These are phyloP conservation scores for Candida morakotiae DNA, from an alignment of 805 yeast species.

Conservation along the genomic window DNA sequence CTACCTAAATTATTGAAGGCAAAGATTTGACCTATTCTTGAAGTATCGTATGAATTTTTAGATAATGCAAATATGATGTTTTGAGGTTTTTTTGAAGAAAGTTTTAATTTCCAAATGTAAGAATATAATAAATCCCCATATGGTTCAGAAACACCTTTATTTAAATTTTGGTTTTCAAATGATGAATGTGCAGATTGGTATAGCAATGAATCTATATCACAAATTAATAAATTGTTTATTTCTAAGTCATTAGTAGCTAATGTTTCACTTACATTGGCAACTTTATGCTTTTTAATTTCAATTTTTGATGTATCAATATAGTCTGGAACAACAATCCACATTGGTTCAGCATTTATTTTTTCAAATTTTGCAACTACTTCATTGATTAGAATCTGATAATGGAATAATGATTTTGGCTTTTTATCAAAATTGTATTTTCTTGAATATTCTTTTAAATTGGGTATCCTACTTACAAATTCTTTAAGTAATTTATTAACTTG, in stretches of 20 bases:
- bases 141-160: constrained; percentile 19
- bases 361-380: neutral
- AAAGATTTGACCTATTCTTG: constrained; percentile 3
- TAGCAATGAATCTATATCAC: constrained; percentile 18
- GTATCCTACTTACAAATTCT: neutral
- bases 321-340: constrained; percentile 16
- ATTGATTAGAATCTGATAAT: neutral
- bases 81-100: neutral
- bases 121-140: constrained; percentile 15
- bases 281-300: neutral
- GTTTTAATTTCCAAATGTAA: constrained; percentile 13
- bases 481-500: neutral
- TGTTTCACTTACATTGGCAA: constrained; percentile 12
- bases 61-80: constrained; percentile 2
- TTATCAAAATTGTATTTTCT: neutral
- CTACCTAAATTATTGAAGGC: constrained; percentile 4
- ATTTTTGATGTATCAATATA: constrained; percentile 7
- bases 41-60: neutral
- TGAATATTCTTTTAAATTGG: neutral
- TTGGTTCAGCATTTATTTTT: constrained; percentile 6
- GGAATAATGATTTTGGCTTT: neutral
- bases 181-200: constrained; percentile 17
- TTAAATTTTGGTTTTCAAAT: constrained; percentile 2
- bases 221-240: constrained; percentile 12
- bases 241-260: constrained; percentile 11